Conservation (phyloP, 2,329 filamentous ascomycete genomes). For the Paraphoma sp. region DNA sequence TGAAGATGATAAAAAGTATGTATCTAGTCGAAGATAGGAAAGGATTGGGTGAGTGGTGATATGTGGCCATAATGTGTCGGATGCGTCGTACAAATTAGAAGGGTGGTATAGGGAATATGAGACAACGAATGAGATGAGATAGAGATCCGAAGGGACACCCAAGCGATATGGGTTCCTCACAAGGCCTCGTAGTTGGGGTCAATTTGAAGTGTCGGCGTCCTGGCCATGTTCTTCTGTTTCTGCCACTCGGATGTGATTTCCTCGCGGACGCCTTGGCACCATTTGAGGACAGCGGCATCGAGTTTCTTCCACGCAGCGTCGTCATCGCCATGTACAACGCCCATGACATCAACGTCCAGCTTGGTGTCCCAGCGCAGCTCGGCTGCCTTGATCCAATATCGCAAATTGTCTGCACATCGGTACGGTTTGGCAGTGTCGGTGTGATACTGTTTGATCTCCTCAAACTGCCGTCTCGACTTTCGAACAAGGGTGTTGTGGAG, state of each 20-base stretch:
- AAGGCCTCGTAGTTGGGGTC: constrained; percentile 41
- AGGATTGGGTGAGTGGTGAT: constrained; percentile 5
- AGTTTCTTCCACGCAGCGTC: constrained; percentile 79
- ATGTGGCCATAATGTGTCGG: constrained; percentile 13
- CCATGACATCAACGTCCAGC: constrained; percentile 83
- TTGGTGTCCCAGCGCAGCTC: constrained; percentile 92
- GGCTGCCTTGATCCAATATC: constrained; percentile 95
- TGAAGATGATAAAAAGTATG: neutral
- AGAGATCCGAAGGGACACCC: constrained; percentile 9
- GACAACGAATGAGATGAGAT: constrained; percentile 32
- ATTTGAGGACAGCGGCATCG: constrained; percentile 80
- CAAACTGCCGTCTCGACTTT: constrained; percentile 85
- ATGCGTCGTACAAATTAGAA: constrained; percentile 28
- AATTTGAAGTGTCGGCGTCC: constrained; percentile 49
- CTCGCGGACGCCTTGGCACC: constrained; percentile 82
- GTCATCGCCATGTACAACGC: constrained; percentile 77
- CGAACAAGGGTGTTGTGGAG: constrained; percentile 90
- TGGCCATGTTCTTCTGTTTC: constrained; percentile 48
- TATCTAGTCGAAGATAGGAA: neutral
- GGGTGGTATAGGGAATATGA: constrained; percentile 23
- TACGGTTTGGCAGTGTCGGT: constrained; percentile 96
- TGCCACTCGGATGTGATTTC: constrained; percentile 80
- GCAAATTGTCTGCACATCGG: constrained; percentile 88
- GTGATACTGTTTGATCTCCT: constrained; percentile 86
- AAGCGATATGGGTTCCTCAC: constrained; percentile 17